Conservation (phyloP, 305 asterid species). For the Nicotiana rustica region DNA sequence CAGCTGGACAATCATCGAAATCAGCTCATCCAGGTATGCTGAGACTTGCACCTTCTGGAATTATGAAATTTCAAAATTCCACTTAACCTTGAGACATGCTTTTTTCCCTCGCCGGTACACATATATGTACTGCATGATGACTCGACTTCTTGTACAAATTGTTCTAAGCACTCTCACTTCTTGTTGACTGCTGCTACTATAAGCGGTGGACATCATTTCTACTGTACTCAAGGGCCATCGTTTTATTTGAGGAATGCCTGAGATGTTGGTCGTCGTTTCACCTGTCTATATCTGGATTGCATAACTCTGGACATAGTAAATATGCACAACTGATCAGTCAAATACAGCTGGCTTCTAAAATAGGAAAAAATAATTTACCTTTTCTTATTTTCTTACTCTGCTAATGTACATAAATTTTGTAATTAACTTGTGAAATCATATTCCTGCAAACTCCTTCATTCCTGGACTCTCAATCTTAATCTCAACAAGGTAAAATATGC, state of each 20-base stretch:
- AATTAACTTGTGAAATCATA: no score
- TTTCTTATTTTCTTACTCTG: no score
- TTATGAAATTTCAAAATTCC: background rate
- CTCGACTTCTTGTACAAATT: constrained; percentile 39
- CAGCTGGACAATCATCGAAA: constrained; percentile 94
- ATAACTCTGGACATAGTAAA: no score
- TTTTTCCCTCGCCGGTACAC: background rate
- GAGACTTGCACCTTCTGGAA: background rate
- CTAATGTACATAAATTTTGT: no score
- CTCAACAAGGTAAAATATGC: constrained; percentile 62
- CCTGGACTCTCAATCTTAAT: constrained; percentile 64
- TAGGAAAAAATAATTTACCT: no score
- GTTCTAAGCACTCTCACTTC: constrained; percentile 70
- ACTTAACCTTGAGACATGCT: background rate
- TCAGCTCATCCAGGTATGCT: constrained; percentile 83
- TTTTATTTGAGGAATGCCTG: constrained; percentile 89
- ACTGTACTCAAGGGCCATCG: constrained; percentile 85
- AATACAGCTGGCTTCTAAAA: no score
- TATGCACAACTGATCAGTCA: no score
- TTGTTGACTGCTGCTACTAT: constrained; percentile 79
- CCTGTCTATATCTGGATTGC: constrained; percentile 93
- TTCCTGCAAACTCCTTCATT: constrained; percentile 58
- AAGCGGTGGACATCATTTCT: constrained; percentile 91
- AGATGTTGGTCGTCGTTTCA: constrained; percentile 76
- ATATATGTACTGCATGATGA: constrained; percentile 17